phyloP scores from a whole-genome alignment of 495 filamentous ascomycete genomes.

The Trichoderma parareesei region DNA sequence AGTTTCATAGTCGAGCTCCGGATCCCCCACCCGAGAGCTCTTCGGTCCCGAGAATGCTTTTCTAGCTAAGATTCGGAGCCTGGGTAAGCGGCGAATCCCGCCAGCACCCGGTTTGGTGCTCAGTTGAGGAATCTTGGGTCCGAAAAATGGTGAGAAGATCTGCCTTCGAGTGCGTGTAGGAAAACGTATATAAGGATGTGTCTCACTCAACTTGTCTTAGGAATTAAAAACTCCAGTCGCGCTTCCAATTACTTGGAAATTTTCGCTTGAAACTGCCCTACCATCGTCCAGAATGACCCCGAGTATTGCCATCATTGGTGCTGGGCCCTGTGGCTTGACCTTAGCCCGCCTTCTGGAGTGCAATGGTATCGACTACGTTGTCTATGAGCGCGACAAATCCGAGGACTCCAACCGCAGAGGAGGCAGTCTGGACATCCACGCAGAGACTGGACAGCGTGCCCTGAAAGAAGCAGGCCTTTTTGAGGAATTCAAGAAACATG shows the following conservation, averaged over 20 bases:
- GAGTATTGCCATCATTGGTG: conserved; percentile 49
- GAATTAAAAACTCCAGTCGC: background rate
- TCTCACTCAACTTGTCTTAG: background rate
- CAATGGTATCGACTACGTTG: conserved; percentile 34
- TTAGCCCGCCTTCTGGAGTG: conserved; percentile 47
- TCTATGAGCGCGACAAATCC: conserved; percentile 47
- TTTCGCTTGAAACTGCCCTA: conserved; percentile 8
- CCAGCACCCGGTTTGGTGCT: background rate
- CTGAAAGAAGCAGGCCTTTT: conserved; percentile 43
- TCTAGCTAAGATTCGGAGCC: background rate
- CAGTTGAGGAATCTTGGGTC: background rate
- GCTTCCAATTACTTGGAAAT: background rate
- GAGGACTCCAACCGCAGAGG: conserved; percentile 35
- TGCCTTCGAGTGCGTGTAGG: background rate
- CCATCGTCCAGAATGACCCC: conserved; percentile 12
- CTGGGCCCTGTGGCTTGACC: conserved; percentile 49
- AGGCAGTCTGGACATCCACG: conserved; percentile 50
- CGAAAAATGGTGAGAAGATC: background rate
- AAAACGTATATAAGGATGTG: background rate
- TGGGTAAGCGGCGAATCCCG: background rate
- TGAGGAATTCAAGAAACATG: conserved; percentile 33
- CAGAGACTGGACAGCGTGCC: conserved; percentile 41
- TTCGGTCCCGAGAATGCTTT: background rate
- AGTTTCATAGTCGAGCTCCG: background rate
- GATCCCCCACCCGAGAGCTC: background rate